Base-by-base conservation (phyloP, 1,284 basidiomycete genomes). In the Moesziomyces sp. region DNA sequence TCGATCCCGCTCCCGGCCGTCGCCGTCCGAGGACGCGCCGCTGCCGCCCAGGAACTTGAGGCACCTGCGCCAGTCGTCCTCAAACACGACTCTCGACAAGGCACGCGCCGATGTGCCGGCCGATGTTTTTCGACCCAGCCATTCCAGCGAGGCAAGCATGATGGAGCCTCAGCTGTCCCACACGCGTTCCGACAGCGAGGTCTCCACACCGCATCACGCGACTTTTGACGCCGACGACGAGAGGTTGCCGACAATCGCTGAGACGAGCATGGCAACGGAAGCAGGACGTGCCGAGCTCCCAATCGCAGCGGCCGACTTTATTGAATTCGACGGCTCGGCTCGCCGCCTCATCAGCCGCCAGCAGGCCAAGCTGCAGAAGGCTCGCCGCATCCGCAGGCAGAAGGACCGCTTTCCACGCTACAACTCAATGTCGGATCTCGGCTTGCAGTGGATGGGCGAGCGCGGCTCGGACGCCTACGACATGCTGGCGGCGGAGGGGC, bases 361-460 rank as follows among this genome's bases (percentile, higher is more conserved):
- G 33, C 66, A 52, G n/a, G 63, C 59, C 45, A 72, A 72, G 56
- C 13, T 59, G 52, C 40, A 62, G 10, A 72, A 72, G 38, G 69
- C 69, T 50, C 54, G 38, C 18, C 63, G 69, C 42, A 59, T 62
- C n/a, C 62, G 69, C 33, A 62, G 56, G 50, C 63, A 63, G 35
- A 30, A 58, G 18, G 63, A 66, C 24, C 62, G 63, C n/a, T 60
- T 61, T 14, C 49, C 70, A 4, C 70, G 64, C n/a, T 45, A 53
- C 64, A 73, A 52, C 28, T 73, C 70, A 8, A 64, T 64, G 64
- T 49, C 60, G 23, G 64, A 73, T 7, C 23, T 44, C 18, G 70
- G 70, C 3, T 33, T 73, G 46, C 59, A 64, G 30, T 73, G 70
- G 70, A 28, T 73, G 28, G 24, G 46, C 14, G 57, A 67, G 35